Conservation (phyloP, 352 stramenopile species). For the Globisporangium rhizosaccharum region DNA sequence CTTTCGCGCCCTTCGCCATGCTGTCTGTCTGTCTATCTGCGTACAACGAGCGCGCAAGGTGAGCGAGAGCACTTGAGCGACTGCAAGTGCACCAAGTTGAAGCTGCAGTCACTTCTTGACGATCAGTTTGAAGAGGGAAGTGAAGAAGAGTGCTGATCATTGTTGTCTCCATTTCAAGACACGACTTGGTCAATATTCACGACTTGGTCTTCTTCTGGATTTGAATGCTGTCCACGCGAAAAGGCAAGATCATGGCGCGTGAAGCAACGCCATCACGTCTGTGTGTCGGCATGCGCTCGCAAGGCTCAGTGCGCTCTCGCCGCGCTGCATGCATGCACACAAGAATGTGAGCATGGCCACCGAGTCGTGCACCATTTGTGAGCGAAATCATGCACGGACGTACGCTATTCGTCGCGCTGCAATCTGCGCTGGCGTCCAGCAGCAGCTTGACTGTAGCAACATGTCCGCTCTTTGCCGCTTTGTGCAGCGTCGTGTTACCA, state of each 20-base stretch:
- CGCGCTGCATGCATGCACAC: slow-evolving; percentile 13
- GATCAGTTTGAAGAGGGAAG: slow-evolving; percentile 6
- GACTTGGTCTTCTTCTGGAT: too few relatives aligned
- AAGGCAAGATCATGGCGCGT: too few relatives aligned
- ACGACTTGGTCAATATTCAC: neutral
- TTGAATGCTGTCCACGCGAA: too few relatives aligned
- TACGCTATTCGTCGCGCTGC: slow-evolving; percentile 18
- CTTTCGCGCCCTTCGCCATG: slow-evolving; percentile 24
- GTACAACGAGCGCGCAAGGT: neutral
- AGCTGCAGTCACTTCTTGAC: neutral
- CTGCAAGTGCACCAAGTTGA: neutral
- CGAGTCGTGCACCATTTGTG: neutral
- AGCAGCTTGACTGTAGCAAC: slow-evolving; percentile 18
- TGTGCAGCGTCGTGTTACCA: slow-evolving; percentile 28
- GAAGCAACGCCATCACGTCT: slow-evolving; percentile 22
- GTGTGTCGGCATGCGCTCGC: slow-evolving; percentile 30
- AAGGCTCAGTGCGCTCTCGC: slow-evolving; percentile 23
- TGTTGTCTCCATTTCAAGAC: too few relatives aligned
- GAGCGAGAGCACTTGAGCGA: neutral
- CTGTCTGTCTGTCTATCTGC: too few relatives aligned
- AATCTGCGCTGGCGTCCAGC: slow-evolving; percentile 17
- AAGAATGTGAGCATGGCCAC: neutral
- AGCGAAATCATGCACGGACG: neutral
- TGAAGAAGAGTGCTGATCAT: slow-evolving; percentile 7
- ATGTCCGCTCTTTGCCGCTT: slow-evolving; percentile 30